Percentiles rank a stretch among this genome's conserved stretches.
Conservation (phyloP, 2,329 filamentous ascomycete genomes). For the Botrytis deweyae region DNA sequence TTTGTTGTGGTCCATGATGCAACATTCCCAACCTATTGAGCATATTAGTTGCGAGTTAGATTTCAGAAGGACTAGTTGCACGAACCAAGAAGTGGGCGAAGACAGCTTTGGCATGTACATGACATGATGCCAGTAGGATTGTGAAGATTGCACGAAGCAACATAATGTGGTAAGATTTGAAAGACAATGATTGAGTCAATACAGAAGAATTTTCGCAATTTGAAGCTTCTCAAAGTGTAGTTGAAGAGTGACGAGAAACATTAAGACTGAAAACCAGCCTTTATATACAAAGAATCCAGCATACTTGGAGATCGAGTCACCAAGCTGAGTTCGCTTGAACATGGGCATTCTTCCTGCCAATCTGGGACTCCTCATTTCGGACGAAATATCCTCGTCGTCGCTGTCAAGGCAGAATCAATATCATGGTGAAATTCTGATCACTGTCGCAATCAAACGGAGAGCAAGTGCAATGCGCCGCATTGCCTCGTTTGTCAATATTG, state of each 20-base stretch:
- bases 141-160: background rate
- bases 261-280: too few relatives aligned
- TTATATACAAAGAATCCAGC: background rate
- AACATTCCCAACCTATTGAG: background rate
- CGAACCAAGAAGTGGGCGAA: conserved; percentile 6
- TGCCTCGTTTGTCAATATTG: background rate
- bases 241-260: background rate
- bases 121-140: background rate
- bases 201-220: background rate
- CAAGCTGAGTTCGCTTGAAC: background rate
- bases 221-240: background rate
- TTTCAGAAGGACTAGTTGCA: background rate
- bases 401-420: background rate
- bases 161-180: too few relatives aligned
- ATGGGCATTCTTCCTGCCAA: background rate
- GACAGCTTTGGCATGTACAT: background rate
- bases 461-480: background rate
- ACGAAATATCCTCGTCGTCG: background rate
- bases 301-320: background rate
- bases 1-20: background rate
- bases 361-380: too few relatives aligned
- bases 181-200: background rate
- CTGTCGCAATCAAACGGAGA: background rate
- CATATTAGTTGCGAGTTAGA: background rate
- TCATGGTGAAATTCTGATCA: background rate